Evolutionary conservation across 345 rosid genomes (phyloP).

Genomic region (Mercurialis annua): DNA sequence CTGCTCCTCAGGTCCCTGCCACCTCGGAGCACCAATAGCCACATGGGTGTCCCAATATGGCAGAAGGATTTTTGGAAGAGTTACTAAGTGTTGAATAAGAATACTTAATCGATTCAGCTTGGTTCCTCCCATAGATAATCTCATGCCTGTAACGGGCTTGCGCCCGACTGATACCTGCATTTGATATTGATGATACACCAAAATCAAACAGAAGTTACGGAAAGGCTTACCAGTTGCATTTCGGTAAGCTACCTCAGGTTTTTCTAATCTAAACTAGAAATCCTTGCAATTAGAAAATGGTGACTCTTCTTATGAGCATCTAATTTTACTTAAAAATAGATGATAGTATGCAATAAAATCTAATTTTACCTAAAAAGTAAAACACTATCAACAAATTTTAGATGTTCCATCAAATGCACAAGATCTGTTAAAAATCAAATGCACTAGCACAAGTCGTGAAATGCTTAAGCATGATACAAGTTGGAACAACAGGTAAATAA

Average conservation of each 20-base stretch:
- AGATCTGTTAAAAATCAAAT: no score
- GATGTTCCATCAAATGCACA: background rate
- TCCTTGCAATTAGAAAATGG: background rate
- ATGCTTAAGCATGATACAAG: background rate
- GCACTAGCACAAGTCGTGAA: background rate
- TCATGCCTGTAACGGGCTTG: constrained; percentile 67
- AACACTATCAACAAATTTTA: background rate
- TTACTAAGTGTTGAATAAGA: constrained; percentile 55
- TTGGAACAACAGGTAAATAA: background rate
- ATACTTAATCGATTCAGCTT: constrained; percentile 56
- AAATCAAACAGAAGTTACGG: constrained; percentile 11
- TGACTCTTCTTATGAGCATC: background rate
- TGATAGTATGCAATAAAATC: background rate
- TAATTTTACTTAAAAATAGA: background rate
- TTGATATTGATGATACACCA: background rate
- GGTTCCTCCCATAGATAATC: constrained; percentile 51
- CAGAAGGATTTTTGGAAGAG: constrained; percentile 65
- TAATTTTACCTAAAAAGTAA: background rate
- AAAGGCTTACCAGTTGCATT: background rate
- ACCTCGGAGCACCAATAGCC: constrained; percentile 75
- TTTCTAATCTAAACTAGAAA: background rate
- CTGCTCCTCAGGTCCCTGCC: constrained; percentile 87
- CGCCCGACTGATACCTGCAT: constrained; percentile 67
- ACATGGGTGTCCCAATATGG: constrained; percentile 64
- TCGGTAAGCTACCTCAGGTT: background rate